Base-by-base conservation (phyloP, 441 rosid species). In the Daphne laureola region DNA sequence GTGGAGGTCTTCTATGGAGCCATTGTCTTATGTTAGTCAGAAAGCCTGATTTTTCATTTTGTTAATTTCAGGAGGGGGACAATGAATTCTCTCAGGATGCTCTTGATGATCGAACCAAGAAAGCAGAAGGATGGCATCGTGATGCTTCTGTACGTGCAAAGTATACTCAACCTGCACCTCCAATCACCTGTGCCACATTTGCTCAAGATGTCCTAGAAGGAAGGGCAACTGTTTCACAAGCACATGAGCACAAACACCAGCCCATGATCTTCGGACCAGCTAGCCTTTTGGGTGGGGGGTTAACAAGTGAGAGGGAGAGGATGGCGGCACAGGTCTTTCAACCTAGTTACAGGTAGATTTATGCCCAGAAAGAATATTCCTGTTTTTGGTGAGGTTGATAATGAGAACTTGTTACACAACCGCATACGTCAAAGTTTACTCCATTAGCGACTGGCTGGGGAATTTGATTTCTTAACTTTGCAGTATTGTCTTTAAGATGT, bases 131-230 rank as follows among this genome's bases (percentile, higher is more conserved):
- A 7, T 87, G 99, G 99, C 99, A 93, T 71, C 92, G 82, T 62
- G 76, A 73, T 69, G 87, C 95, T 65, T 90, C 91, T 52, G 59
- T 68, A 13, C 79, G 78, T 31, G 77, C 79, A 25, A 82, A 47
- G 44, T 82, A 74, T 67, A 71, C 85, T 17, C 84, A 80, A 59
- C 90, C 97, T 8, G 78, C 95, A 27, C 81, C 62, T 43, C 97
- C 97, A 1, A 93, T 93, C 62, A 85, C 87, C 27, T 93, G 99
- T 73, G 96, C 99, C 53, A 85, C 96, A 62, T 93, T 90, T 68
- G 99, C 96, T 56, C 95, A 83, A 79, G 99, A 93, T 75, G 95
- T 90, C 60, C 46, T 90, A 46, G 99, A 90, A 83, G 99, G 99
- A 26, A 80, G 97, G 67, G 96, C 99, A 46, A 63, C 69, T 1